Evolutionary conservation across 2,329 filamentous ascomycete species (phyloP), one percentile per base, ranked within the genome.

Genomic region (Emmonsiellopsis sp.): DNA sequence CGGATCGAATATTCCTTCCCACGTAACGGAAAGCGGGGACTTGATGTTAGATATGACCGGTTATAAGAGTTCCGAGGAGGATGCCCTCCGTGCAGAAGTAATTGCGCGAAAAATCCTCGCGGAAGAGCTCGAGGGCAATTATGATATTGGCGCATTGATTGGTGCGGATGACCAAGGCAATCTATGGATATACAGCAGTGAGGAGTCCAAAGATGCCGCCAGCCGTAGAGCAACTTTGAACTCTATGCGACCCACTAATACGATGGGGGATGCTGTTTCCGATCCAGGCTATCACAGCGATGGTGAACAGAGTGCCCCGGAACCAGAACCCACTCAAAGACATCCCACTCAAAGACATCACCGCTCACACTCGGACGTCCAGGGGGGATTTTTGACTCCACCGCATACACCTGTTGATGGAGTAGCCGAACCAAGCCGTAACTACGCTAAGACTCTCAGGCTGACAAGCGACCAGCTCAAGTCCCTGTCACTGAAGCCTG

Each of bases 161-260:
- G 93, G 91, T 10, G 92, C 93, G 44, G 93, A 98, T 65, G 90
- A 95, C 64, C 84, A 93, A 55, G 93, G 93, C 6, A 98, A 98
- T 63, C 77, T 98, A n/a, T 97, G 93, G 92, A 97, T 98, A 60
- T 98, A 98, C 73, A 93, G 90, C 71, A 97, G 91, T 62, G 91
- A 97, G 68, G 91, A 95, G 65, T 90, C 93, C 27, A 97, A 96
- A 65, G 86, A 93, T 62, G 86, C 87, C 6, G 92, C 92, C 34
- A 85, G 85, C 74, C 84, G 86, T 39, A 77, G 78, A 61, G 75
- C 77, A 2, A 71, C 74, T 1, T 66, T 83, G 55, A 74, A 74
- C 31, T 72, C 74, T 3, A 71, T 84, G 58, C 74, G 77, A 49
- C 71, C 77, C 2, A 68, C 71, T 10, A 73, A 71, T n/a, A 75